A percentile compares a stretch with the other conserved stretches of the same genome.
Conservation (phyloP, 2,329 filamentous ascomycete genomes). For the Diaporthe citriasiana region DNA sequence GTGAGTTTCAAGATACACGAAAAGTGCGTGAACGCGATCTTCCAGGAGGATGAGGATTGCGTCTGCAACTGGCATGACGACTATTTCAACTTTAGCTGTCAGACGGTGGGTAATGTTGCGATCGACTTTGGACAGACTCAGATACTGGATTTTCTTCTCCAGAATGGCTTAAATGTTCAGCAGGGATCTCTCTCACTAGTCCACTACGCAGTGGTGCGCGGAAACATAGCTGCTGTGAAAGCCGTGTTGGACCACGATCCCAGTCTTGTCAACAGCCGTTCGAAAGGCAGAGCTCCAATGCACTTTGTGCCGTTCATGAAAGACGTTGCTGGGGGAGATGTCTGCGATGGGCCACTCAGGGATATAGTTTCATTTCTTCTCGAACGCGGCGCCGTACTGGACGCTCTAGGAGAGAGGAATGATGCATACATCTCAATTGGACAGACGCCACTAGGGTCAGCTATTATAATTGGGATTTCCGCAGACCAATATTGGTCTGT, state of each 20-base stretch:
- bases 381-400: background rate
- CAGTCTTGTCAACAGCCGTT: background rate
- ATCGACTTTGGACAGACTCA: background rate
- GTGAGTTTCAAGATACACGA: background rate
- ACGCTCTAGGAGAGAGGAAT: background rate
- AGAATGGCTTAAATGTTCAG: background rate
- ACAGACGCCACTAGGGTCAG: background rate
- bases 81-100: background rate
- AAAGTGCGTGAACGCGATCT: background rate
- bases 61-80: background rate
- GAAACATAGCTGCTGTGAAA: background rate
- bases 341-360: background rate
- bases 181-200: background rate
- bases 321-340: fast-evolving
- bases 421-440: too few species aligned
- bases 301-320: background rate
- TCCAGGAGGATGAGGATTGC: background rate
- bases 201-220: background rate
- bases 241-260: background rate
- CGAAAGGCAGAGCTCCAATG: background rate
- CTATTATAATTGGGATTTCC: too few species aligned
- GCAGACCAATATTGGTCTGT: too few species aligned
- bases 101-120: background rate
- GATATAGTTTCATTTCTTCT: background rate
- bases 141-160: background rate